These are phyloP conservation scores for Schizochytrium sp. DNA, from an alignment of 108 stramenopile species.

Conservation along the genomic window DNA sequence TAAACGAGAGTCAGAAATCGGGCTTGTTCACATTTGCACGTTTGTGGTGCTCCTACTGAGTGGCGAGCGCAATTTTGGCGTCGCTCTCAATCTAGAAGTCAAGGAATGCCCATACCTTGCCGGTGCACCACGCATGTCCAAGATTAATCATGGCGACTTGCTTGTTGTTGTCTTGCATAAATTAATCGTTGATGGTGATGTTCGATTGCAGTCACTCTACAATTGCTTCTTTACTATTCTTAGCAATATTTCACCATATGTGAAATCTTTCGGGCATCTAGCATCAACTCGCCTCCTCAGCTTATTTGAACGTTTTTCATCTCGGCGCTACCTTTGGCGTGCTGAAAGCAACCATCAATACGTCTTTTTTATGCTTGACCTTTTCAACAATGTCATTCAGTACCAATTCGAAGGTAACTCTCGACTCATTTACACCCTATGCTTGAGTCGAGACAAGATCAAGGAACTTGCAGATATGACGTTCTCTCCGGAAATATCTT, in stretches of 20 bases:
- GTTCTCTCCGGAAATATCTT: constrained; percentile 11
- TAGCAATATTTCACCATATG: constrained; percentile 94
- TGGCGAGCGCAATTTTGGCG: constrained; percentile 93
- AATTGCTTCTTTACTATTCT: constrained; percentile 95
- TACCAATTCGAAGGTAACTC: constrained; percentile 97
- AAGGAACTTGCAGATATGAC: constrained; percentile 75
- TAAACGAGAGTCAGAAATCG: constrained; percentile 85
- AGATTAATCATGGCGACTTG: constrained; percentile 92
- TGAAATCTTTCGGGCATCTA: constrained; percentile 82
- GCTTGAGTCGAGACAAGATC: constrained; percentile 86
- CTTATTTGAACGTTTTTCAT: constrained; percentile 91
- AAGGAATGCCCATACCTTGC: constrained; percentile 83
- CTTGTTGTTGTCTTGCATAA: constrained; percentile 93
- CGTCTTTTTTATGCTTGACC: constrained; percentile 89
- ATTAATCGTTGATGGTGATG: constrained; percentile 89
- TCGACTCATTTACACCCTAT: constrained; percentile 95
- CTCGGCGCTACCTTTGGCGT: constrained; percentile 86
- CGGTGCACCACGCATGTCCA: constrained; percentile 85
- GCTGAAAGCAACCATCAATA: constrained; percentile 86
- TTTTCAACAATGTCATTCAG: constrained; percentile 98
- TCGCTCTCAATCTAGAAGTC: constrained; percentile 82
- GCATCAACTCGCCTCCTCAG: constrained; percentile 92
- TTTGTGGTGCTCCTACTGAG: constrained; percentile 92
- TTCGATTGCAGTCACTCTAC: constrained; percentile 87
- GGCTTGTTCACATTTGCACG: constrained; percentile 94